Base-by-base conservation (phyloP, 2,329 filamentous ascomycete species). In the Microcera coccophila region DNA sequence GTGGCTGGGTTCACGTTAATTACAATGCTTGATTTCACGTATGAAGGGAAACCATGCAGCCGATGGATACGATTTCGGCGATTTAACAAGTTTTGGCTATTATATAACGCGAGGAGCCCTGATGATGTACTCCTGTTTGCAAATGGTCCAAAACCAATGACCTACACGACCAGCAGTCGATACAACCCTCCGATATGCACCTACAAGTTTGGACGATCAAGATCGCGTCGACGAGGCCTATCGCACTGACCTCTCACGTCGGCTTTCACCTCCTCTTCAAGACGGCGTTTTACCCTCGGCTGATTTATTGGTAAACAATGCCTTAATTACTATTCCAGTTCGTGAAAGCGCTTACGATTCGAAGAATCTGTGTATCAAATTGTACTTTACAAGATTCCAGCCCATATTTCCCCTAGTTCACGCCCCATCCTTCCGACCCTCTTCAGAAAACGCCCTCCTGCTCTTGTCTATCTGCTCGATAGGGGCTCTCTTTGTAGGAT, bases 381-480 rank as follows among this genome's bases (percentile, higher is more conserved):
- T 44, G 28, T 57, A 47, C 41, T 56, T 53, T 49, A 48, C 26
- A 10, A 49, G 31, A 36, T 57, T 50, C 48, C 45, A 47, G 40
- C 57, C 36, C 15, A 53, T 36, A 20, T 50, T 55, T 22, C 52
- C 52, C 10, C 18, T 55, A 16, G 29, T 55, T 15, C 47, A 39
- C 38, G 44, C 36, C 20, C 52, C 42, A 36, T 49, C 34, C 26
- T 53, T 40, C 39, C 47, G 54, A 8, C 58, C 58, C 11, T 53
- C 50, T 2, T 39, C 47, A 8, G 50, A 60, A 38, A 61, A 58
- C 14, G 61, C 62, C 7, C 47, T 64, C 17, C 44, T 67, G 2
- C 52, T 66, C 3, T 36, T 66, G 24, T 66, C 64, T 1, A 62
- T 68, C 12, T 68, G 65, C 41, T 66, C 65, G 1, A 46, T 67